phyloP scores from a whole-genome alignment of 305 asterid species.

The Rubia peregrina region DNA sequence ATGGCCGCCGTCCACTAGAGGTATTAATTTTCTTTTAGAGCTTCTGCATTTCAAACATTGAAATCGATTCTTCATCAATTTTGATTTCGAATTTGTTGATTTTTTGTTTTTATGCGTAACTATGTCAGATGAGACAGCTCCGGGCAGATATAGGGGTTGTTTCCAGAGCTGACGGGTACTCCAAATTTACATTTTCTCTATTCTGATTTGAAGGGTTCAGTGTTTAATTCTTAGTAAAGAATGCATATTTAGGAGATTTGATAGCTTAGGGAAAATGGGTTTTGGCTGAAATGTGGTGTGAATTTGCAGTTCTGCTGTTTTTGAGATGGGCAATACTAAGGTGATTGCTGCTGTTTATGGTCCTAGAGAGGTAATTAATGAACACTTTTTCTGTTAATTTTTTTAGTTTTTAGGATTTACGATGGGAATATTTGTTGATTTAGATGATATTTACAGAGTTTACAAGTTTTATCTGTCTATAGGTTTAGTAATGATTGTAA shows the following conservation, averaged over 20 bases:
- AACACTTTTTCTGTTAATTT: not conserved
- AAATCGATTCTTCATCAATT: not conserved
- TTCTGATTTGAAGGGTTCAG: not conserved
- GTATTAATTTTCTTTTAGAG: slow-evolving; percentile 16
- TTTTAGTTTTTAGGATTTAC: not conserved
- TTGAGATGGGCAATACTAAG: slow-evolving; percentile 96
- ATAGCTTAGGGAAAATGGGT: slow-evolving; percentile 9
- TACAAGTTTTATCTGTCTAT: not conserved
- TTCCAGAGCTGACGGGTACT: slow-evolving; percentile 88
- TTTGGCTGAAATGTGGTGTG: slow-evolving; percentile 15
- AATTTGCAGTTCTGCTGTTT: slow-evolving; percentile 81
- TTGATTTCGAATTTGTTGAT: not conserved
- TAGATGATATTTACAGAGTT: not conserved
- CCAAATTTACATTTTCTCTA: not conserved
- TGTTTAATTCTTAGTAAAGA: not conserved
- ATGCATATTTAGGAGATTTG: not conserved
- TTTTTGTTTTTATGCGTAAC: not conserved
- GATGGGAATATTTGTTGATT: not conserved
- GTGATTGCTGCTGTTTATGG: slow-evolving; percentile 98
- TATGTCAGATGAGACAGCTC: slow-evolving; percentile 86
- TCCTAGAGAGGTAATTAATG: slow-evolving; percentile 70
- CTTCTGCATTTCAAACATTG: not conserved
- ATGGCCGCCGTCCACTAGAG: slow-evolving; percentile 97
- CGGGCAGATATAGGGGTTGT: slow-evolving; percentile 81
- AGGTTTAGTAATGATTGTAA: no score